Evolutionary conservation across 495 filamentous ascomycete species (phyloP).

Genomic region (Massariosphaeria phaeospora): DNA sequence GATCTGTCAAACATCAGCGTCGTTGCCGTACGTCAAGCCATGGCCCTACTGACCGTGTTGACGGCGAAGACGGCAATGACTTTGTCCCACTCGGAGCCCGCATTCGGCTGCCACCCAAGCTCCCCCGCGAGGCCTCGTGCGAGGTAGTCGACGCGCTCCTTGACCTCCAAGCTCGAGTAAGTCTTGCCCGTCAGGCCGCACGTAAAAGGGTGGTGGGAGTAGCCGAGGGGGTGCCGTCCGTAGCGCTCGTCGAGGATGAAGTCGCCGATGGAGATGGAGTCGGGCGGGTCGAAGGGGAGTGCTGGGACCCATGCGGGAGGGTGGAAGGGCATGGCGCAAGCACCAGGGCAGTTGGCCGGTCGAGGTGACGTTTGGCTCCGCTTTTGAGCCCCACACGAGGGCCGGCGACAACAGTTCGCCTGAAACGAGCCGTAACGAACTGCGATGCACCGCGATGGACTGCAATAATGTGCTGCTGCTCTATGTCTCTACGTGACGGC

Average conservation of each 20-base stretch:
- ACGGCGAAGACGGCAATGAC: constrained; percentile 69
- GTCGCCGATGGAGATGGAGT: constrained; percentile 69
- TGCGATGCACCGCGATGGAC: too few relatives aligned
- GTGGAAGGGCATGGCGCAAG: constrained; percentile 66
- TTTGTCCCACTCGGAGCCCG: constrained; percentile 82
- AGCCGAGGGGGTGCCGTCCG: constrained; percentile 59
- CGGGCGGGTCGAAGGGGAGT: constrained; percentile 64
- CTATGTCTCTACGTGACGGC: too few relatives aligned
- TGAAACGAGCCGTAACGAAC: too few relatives aligned
- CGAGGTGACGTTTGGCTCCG: background rate
- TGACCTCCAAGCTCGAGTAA: constrained; percentile 62
- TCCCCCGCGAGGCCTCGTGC: constrained; percentile 66
- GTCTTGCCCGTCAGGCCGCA: constrained; percentile 72
- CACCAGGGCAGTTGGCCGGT: background rate
- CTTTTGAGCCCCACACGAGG: background rate
- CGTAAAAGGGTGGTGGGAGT: constrained; percentile 70
- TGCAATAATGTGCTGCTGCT: too few relatives aligned
- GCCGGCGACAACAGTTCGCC: background rate
- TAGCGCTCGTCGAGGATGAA: constrained; percentile 74
- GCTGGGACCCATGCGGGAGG: constrained; percentile 64
- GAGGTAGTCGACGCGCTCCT: constrained; percentile 63
- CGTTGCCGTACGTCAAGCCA: background rate
- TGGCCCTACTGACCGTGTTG: constrained; percentile 61
- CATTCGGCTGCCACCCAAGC: constrained; percentile 68
- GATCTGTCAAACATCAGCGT: constrained; percentile 49